phyloP scores from a whole-genome alignment of 768 basidiomycete species.

The Phylloporus sp. region DNA sequence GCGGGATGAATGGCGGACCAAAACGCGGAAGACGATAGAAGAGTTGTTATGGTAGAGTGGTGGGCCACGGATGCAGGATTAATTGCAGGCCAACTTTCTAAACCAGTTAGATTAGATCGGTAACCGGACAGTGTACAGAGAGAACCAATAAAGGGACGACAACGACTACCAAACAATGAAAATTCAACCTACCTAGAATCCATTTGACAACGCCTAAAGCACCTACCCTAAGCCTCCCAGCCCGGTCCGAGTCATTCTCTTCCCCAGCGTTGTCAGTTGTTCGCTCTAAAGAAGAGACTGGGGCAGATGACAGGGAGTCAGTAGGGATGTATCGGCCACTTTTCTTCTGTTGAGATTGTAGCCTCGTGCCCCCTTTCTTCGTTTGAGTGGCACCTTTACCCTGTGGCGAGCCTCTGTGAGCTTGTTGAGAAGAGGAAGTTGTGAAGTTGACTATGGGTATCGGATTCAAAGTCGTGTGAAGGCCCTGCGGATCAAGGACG shows the following conservation, averaged over 20 bases:
- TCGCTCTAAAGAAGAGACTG: conserved; percentile 16
- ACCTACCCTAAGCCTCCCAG: conserved; percentile 64
- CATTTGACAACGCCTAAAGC: conserved; percentile 64
- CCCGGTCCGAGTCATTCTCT: conserved; percentile 66
- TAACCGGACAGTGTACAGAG: neutral
- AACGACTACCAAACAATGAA: neutral
- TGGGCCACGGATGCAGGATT: conserved; percentile 1
- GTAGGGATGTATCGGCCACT: conserved; percentile 30
- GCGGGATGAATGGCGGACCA: conserved; percentile 59
- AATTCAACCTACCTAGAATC: conserved; percentile 50
- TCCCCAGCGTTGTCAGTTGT: conserved; percentile 40
- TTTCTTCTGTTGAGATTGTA: conserved; percentile 29
- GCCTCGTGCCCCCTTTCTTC: conserved; percentile 17
- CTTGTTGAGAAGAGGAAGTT: conserved; percentile 6
- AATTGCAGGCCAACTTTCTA: conserved; percentile 16
- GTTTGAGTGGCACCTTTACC: conserved; percentile 11
- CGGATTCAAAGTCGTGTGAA: conserved; percentile 65
- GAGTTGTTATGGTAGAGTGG: conserved; percentile 1
- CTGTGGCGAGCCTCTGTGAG: conserved; percentile 1
- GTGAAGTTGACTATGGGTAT: conserved; percentile 37
- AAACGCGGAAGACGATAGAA: conserved; percentile 37
- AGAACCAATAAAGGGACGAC: neutral
- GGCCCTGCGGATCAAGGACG: conserved; percentile 55
- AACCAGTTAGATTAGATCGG: neutral
- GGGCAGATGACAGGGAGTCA: conserved; percentile 30